Base-by-base conservation (phyloP, 805 yeast genomes). In the Geotrichum ghanense region DNA sequence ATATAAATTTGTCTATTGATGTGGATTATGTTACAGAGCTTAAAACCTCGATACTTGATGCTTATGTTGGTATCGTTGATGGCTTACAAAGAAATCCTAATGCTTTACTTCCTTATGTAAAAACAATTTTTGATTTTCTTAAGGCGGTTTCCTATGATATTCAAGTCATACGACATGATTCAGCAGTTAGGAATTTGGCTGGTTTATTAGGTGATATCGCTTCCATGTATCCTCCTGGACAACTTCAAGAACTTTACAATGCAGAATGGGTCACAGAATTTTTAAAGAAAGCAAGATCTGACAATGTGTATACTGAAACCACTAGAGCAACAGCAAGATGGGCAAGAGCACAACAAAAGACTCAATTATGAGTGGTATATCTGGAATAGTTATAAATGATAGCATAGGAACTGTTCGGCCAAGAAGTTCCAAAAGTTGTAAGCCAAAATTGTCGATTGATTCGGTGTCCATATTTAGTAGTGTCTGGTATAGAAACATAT, bases 311-410 rank as follows among this genome's bases (percentile, higher is more conserved):
- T 60, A 70, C 78, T 27, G 77, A 75, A 56, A 67, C 73, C 47
- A 87, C 97, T 10, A 79, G 77, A 61, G 92, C 83, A 58, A 85
- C 95, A n/a, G 97, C 97, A 6, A 78, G 89, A 67, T 92, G 97
- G 97, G 97, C 98, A 14, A 77, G 92, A 55, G 95, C 84, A 58
- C 95, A 81, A 66, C 85, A 77, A 61, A 76, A 75, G 64, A 67
- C 69, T 50, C 68, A 63, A 51, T 40, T 54, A 26, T 31, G 20
- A 19, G 9, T 39, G 34, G n/a, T 26, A 12, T 26, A 26, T n/a
- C n/a, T n/a, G n/a, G n/a, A n/a, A n/a, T n/a, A n/a, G n/a, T n/a
- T n/a, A n/a, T n/a, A n/a, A n/a, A n/a, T n/a, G n/a, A n/a, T n/a
- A n/a, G n/a, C n/a, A n/a, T n/a, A n/a, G n/a, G n/a, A n/a, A n/a